These are phyloP conservation scores for Aureobasidium sp. DNA, from an alignment of 2,329 filamentous ascomycete genomes.

Conservation along the genomic window DNA sequence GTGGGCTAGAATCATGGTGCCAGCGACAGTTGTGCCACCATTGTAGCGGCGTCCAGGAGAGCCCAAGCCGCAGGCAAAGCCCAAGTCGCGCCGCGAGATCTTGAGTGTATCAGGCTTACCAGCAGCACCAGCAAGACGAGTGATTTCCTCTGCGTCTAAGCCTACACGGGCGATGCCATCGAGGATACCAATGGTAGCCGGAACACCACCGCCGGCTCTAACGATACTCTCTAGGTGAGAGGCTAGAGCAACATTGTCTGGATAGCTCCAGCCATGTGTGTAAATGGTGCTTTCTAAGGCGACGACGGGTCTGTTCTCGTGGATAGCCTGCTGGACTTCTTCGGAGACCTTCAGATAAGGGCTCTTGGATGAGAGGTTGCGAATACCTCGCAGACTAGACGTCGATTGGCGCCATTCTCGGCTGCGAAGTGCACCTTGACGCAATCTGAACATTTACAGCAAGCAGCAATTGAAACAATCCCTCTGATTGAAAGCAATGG, in stretches of 20 bases:
- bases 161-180: slow-evolving; percentile 78
- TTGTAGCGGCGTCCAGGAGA: slow-evolving; percentile 60
- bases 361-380: slow-evolving; percentile 5
- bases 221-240: slow-evolving; percentile 73
- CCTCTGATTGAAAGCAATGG: not conserved
- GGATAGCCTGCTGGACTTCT: slow-evolving; percentile 71
- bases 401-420: not conserved
- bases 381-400: not conserved
- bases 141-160: slow-evolving; percentile 62
- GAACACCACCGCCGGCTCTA: slow-evolving; percentile 70
- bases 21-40: slow-evolving; percentile 87
- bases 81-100: slow-evolving; percentile 78
- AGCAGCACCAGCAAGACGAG: slow-evolving; percentile 50
- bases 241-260: slow-evolving; percentile 67
- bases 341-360: slow-evolving; percentile 64
- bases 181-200: slow-evolving; percentile 83
- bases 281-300: slow-evolving; percentile 95
- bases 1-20: slow-evolving; percentile 82
- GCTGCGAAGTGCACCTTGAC: not conserved
- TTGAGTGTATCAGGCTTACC: slow-evolving; percentile 64
- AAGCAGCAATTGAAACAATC: not conserved
- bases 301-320: slow-evolving; percentile 70
- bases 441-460: slow-evolving; percentile 12
- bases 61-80: slow-evolving; percentile 68
- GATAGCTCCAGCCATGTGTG: slow-evolving; percentile 74